Evolutionary conservation across 148 eudicot genomes (phyloP).

Genomic region (Diospyros lotus): DNA sequence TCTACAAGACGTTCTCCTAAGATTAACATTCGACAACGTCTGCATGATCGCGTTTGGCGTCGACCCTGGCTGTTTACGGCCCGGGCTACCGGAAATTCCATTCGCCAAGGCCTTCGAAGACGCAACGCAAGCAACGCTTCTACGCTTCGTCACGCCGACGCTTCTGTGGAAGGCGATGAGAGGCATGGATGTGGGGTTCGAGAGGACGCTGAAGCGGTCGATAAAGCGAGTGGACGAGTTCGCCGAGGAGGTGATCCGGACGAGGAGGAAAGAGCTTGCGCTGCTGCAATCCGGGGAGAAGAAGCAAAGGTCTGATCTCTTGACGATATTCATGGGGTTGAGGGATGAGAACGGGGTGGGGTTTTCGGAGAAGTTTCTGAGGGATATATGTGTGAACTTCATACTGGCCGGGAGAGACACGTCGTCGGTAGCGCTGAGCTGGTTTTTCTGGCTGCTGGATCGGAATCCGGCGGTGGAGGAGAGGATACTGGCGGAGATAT

Average conservation of each 20-base stretch:
- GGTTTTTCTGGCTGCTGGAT: conserved; percentile 86
- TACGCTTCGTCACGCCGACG: conserved; percentile 69
- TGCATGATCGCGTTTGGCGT: conserved; percentile 92
- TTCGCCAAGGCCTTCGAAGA: conserved; percentile 75
- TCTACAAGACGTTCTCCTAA: conserved; percentile 65
- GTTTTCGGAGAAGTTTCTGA: conserved; percentile 61
- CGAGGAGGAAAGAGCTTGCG: conserved; percentile 60
- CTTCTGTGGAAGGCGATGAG: conserved; percentile 68
- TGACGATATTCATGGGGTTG: conserved; percentile 67
- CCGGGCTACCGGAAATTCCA: conserved; percentile 57
- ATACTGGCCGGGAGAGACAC: conserved; percentile 89
- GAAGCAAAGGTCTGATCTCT: conserved; percentile 50
- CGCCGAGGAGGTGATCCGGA: conserved; percentile 61
- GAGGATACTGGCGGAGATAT: conserved; percentile 53
- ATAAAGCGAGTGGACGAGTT: conserved; percentile 57
- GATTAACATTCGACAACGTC: conserved; percentile 78
- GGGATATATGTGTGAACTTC: conserved; percentile 84
- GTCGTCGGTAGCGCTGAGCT: conserved; percentile 77
- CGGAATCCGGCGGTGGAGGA: conserved; percentile 59
- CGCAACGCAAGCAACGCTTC: conserved; percentile 70
- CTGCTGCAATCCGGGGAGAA: conserved; percentile 22
- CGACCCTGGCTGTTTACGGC: conserved; percentile 70
- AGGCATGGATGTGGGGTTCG: conserved; percentile 45
- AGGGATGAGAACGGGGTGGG: conserved; percentile 51
- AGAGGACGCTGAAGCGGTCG: conserved; percentile 45